These are phyloP conservation scores for Chalara sp. DNA, from an alignment of 2,329 filamentous ascomycete species.

Conservation along the genomic window DNA sequence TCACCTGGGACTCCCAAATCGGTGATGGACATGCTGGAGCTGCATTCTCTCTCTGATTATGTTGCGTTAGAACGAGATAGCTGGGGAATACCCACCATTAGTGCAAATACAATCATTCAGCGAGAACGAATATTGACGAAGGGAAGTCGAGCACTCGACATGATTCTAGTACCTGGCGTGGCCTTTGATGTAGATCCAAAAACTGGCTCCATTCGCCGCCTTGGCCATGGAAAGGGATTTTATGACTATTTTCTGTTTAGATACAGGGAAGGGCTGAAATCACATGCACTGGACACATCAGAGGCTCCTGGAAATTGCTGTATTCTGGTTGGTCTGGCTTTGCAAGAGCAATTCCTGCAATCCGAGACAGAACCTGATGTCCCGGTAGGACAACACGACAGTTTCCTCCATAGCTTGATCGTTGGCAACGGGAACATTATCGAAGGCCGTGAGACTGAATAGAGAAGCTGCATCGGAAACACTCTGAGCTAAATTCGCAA, in stretches of 20 bases:
- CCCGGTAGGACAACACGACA: constrained; percentile 71
- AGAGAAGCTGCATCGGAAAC: not conserved
- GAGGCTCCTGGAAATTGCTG: constrained; percentile 53
- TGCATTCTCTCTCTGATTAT: constrained; percentile 70
- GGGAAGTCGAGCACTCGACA: constrained; percentile 55
- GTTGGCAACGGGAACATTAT: constrained; percentile 61
- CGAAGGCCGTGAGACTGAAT: constrained; percentile 20
- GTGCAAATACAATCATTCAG: constrained; percentile 53
- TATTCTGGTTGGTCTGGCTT: constrained; percentile 67
- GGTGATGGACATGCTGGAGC: constrained; percentile 91
- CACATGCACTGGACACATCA: constrained; percentile 29
- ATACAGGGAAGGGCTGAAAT: constrained; percentile 45
- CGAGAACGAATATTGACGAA: constrained; percentile 63
- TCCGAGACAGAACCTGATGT: constrained; percentile 53
- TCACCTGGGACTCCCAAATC: constrained; percentile 42
- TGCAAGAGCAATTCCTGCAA: constrained; percentile 76
- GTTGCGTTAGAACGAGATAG: constrained; percentile 67
- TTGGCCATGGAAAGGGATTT: constrained; percentile 94
- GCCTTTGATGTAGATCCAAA: constrained; percentile 67
- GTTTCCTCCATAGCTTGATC: constrained; percentile 70
- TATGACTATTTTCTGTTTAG: constrained; percentile 89
- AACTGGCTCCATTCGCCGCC: constrained; percentile 55
- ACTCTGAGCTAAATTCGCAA: not conserved
- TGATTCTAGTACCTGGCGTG: constrained; percentile 88
- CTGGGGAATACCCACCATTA: constrained; percentile 93